A percentile compares a stretch with the other conserved stretches of the same genome.
Evolutionary conservation across 768 basidiomycete species (phyloP).

Genomic region (Suillus hirtellus): DNA sequence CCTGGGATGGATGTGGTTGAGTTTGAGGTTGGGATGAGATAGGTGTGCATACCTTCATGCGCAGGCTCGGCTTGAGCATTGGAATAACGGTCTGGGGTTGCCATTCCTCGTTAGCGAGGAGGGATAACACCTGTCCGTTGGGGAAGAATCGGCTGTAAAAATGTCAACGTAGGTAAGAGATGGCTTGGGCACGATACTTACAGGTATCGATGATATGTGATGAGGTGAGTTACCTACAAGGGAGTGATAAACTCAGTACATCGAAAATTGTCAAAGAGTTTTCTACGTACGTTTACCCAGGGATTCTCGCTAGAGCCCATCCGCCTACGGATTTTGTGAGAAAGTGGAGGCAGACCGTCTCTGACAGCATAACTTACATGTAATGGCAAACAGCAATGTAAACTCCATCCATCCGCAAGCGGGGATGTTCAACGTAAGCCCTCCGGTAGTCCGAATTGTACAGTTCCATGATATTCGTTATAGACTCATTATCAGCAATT

Average conservation of each 20-base stretch:
- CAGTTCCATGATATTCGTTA: conserved; percentile 50
- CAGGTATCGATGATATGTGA: conserved; percentile 94
- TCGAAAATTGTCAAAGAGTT: not conserved
- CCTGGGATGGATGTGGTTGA: conserved; percentile 42
- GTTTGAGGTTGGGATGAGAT: not conserved
- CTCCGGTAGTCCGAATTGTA: conserved; percentile 70
- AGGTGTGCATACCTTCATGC: conserved; percentile 61
- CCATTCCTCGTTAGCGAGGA: conserved; percentile 79
- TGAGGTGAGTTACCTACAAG: conserved; percentile 71
- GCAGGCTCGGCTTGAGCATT: conserved; percentile 69
- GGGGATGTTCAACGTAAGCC: conserved; percentile 80
- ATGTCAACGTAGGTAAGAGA: conserved; percentile 9
- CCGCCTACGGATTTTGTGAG: conserved; percentile 45
- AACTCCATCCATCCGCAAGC: conserved; percentile 82
- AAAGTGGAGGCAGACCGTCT: conserved; percentile 9
- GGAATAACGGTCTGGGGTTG: conserved; percentile 73
- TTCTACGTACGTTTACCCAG: conserved; percentile 76
- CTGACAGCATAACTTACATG: conserved; percentile 48
- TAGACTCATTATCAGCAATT: conserved; percentile 51
- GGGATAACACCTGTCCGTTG: conserved; percentile 81
- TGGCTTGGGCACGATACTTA: conserved; percentile 36
- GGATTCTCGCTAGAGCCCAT: conserved; percentile 78
- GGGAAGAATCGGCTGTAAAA: conserved; percentile 77
- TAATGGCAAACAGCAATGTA: conserved; percentile 94
- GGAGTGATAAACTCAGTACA: conserved; percentile 11